These are phyloP conservation scores for Benincasa hispida DNA, from an alignment of 306 rosid genomes.

Conservation along the genomic window DNA sequence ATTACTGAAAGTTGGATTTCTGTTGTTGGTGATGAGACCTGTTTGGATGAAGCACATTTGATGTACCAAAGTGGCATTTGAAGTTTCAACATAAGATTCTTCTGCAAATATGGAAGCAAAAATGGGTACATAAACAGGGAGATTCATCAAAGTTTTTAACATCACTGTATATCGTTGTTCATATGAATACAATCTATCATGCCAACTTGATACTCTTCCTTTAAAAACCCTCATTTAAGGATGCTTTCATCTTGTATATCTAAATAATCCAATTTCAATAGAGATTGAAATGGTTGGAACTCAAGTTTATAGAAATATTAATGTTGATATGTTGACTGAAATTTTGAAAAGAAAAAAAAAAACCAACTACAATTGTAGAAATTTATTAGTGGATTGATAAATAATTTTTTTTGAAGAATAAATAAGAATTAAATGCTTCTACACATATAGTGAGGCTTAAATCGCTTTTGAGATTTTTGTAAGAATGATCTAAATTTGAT, in stretches of 20 bases:
- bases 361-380: background rate
- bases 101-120: background rate
- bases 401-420: background rate
- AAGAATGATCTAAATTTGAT: too few relatives aligned
- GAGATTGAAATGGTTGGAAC: background rate
- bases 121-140: background rate
- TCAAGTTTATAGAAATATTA: background rate
- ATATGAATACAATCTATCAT: background rate
- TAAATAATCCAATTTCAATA: background rate
- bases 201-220: background rate
- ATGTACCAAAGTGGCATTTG: slow-evolving; percentile 24
- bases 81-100: too few relatives aligned
- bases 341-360: background rate
- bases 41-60: slow-evolving; percentile 42
- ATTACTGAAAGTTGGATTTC: slow-evolving; percentile 73
- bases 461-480: too few relatives aligned
- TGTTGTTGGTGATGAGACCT: slow-evolving; percentile 40
- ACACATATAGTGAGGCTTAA: too few relatives aligned
- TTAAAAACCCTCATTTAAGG: background rate
- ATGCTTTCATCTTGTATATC: background rate
- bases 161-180: background rate
- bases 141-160: background rate
- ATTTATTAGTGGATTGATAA: background rate
- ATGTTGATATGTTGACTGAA: background rate
- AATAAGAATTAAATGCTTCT: background rate